phyloP scores from a whole-genome alignment of 2,329 filamentous ascomycete species.

The Penicillium capsulatum region DNA sequence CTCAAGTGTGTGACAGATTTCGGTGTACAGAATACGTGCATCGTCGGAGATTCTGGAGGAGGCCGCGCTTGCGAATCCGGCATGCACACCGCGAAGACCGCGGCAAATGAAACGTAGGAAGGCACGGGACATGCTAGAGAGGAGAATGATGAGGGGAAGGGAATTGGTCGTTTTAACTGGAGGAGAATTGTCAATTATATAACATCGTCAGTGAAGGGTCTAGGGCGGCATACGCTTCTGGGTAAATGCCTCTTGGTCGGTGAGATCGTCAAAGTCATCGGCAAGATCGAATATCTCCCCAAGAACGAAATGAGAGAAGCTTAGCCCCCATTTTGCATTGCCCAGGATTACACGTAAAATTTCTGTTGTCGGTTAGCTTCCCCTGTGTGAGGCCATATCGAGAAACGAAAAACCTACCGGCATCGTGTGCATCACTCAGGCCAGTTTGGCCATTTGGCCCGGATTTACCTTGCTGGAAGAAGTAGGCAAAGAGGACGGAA shows the following conservation, averaged over 20 bases:
- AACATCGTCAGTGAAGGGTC: not conserved
- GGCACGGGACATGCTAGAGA: conserved; percentile 69
- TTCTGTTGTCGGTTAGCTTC: no score
- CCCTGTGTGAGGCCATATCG: no score
- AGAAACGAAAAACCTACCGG: conserved; percentile 47
- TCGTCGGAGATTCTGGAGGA: conserved; percentile 39
- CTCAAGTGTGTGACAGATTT: conserved; percentile 52
- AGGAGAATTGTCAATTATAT: not conserved
- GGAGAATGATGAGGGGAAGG: conserved; percentile 53
- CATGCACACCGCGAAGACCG: conserved; percentile 56
- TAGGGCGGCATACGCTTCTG: conserved; percentile 30
- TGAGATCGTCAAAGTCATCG: conserved; percentile 35
- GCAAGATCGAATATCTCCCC: conserved; percentile 50
- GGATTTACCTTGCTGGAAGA: conserved; percentile 60
- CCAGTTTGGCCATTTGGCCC: conserved; percentile 50
- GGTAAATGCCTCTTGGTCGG: conserved; percentile 35
- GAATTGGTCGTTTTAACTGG: conserved; percentile 38
- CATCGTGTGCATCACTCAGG: conserved; percentile 50
- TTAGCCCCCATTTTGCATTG: conserved; percentile 72
- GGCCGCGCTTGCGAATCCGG: conserved; percentile 35
- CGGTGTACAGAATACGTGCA: conserved; percentile 44
- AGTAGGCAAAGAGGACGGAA: conserved; percentile 60
- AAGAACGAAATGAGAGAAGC: conserved; percentile 56
- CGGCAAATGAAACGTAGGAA: conserved; percentile 67
- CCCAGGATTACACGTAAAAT: conserved; percentile 68